Conservation (phyloP, 257 asterid species). For the Primulina tabacum region DNA sequence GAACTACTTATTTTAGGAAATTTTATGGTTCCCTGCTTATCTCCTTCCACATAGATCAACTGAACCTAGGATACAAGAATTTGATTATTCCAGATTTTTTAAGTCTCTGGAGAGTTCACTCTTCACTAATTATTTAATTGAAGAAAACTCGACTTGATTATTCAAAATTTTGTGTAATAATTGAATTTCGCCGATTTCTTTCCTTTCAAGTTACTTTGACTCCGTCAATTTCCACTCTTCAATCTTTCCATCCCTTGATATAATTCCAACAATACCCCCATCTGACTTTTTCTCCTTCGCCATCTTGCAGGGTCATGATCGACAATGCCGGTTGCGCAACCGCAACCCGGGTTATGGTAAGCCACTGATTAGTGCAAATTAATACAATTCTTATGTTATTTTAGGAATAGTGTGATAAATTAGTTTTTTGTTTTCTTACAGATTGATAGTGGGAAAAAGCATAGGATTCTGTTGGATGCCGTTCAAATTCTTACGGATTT, state of each 20-base stretch:
- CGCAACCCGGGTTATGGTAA: constrained; percentile 90
- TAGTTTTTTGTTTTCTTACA: constrained; percentile 17
- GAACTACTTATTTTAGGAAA: not conserved
- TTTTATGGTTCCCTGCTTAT: not conserved
- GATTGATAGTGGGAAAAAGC: constrained; percentile 92
- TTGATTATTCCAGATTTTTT: constrained; percentile 1
- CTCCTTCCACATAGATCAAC: not conserved
- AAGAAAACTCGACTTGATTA: not conserved
- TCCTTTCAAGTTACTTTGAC: constrained; percentile 37
- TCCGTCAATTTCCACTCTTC: constrained; percentile 9
- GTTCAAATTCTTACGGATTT: constrained; percentile 93
- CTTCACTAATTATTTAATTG: constrained; percentile 3
- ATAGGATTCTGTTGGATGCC: constrained; percentile 89
- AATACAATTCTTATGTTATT: not conserved
- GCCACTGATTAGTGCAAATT: not conserved
- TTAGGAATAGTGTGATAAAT: not conserved
- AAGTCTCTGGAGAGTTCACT: not conserved
- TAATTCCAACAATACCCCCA: constrained; percentile 21
- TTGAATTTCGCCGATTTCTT: constrained; percentile 31
- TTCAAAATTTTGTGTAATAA: not conserved
- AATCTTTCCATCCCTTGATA: constrained; percentile 23
- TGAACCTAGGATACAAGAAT: not conserved
- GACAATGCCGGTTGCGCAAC: constrained; percentile 89
- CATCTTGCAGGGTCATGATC: constrained; percentile 77
- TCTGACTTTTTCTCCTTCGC: constrained; percentile 30